Conservation (phyloP, 2,329 filamentous ascomycete species). For the Monilinia vaccinii-corymbosi region DNA sequence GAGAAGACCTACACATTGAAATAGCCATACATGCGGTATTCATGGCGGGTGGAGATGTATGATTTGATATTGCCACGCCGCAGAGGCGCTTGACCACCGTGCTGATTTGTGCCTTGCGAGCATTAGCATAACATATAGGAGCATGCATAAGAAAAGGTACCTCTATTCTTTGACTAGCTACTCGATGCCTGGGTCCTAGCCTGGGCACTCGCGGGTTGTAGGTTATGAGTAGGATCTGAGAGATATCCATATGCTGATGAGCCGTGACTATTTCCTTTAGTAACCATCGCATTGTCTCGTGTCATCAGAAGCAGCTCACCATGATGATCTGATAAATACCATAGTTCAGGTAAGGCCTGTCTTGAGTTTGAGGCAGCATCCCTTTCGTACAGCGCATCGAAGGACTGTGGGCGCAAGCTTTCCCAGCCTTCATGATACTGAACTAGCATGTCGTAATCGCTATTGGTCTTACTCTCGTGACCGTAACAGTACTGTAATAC, state of each 20-base stretch:
- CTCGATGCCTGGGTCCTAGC: constrained; percentile 15
- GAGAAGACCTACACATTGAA: constrained; percentile 22
- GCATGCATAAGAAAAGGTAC: not conserved
- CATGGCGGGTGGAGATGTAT: constrained; percentile 22
- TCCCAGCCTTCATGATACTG: constrained; percentile 17
- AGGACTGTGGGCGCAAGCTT: constrained; percentile 15
- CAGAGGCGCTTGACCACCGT: constrained; percentile 16
- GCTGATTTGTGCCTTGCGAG: constrained; percentile 13
- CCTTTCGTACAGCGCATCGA: constrained; percentile 17
- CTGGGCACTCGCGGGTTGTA: constrained; percentile 31
- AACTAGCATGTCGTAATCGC: constrained; percentile 14
- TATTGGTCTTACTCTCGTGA: constrained; percentile 9
- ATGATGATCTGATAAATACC: constrained; percentile 21
- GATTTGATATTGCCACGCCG: constrained; percentile 18
- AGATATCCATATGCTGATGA: constrained; percentile 34
- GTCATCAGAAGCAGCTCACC: constrained; percentile 2
- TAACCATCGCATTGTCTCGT: not conserved
- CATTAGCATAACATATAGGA: not conserved
- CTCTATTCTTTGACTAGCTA: constrained; percentile 13
- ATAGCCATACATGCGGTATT: constrained; percentile 30
- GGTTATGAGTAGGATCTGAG: constrained; percentile 32
- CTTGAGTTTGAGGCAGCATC: not conserved
- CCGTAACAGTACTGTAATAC: constrained; percentile 21
- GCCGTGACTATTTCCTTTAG: constrained; percentile 28
- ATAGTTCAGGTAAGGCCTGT: constrained; percentile 16